Evolutionary conservation across 345 rosid species (phyloP).

Genomic region (Cochlearia excelsa): DNA sequence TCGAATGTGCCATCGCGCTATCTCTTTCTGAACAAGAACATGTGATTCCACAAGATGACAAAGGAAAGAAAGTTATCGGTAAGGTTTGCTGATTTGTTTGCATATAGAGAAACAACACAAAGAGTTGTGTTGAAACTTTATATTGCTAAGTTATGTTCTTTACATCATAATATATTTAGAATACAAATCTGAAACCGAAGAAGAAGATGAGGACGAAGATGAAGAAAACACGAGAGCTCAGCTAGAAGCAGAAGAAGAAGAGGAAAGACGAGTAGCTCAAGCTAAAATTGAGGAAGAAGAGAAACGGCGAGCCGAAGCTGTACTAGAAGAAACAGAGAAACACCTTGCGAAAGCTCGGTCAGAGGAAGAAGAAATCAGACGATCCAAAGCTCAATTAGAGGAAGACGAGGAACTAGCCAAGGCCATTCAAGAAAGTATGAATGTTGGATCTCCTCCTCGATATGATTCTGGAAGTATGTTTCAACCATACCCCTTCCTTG

Average conservation of each 20-base stretch:
- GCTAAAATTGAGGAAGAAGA: conserved; percentile 47
- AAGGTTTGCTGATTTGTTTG: conserved; percentile 22
- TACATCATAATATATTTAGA: conserved; percentile 28
- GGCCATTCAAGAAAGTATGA: conserved; percentile 86
- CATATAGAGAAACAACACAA: not conserved
- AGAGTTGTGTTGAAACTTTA: not conserved
- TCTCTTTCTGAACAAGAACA: conserved; percentile 74
- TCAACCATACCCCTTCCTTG: conserved; percentile 55
- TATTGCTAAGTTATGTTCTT: conserved; percentile 20
- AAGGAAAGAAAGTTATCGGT: conserved; percentile 84
- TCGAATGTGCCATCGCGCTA: conserved; percentile 75
- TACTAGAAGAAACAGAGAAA: conserved; percentile 44
- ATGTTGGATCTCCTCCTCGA: conserved; percentile 53
- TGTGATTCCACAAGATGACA: conserved; percentile 54
- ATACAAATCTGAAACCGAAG: conserved; percentile 47
- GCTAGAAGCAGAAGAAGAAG: conserved; percentile 39
- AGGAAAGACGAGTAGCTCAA: conserved; percentile 31
- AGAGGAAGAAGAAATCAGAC: conserved; percentile 48
- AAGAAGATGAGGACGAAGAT: conserved; percentile 37
- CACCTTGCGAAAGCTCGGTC: conserved; percentile 34
- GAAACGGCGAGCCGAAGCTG: conserved; percentile 36
- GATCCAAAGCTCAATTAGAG: conserved; percentile 57
- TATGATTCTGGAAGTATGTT: conserved; percentile 43
- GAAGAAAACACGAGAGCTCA: conserved; percentile 33
- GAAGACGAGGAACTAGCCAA: conserved; percentile 87